Evolutionary conservation across 2,329 filamentous ascomycete genomes (phyloP).

Genomic region (Lasiodiplodia hormozganensis): DNA sequence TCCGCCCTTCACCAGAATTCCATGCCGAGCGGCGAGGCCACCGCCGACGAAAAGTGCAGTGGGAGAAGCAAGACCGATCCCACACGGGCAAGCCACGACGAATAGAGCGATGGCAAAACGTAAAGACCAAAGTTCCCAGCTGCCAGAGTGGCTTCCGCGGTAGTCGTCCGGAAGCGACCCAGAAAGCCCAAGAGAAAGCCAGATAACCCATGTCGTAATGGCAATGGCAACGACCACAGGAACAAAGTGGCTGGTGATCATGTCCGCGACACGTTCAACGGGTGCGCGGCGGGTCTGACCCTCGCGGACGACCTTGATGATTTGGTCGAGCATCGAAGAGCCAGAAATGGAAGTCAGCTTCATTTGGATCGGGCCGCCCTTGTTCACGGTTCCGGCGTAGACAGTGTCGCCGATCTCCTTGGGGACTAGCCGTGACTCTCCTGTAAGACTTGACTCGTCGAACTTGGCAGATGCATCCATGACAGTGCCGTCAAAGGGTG

Average conservation of each 20-base stretch:
- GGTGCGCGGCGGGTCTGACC: constrained; percentile 78
- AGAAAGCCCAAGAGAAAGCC: constrained; percentile 69
- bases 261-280: constrained; percentile 76
- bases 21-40: constrained; percentile 78
- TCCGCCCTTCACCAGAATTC: constrained; percentile 83
- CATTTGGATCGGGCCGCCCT: constrained; percentile 67
- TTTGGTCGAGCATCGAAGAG: constrained; percentile 79
- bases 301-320: constrained; percentile 77
- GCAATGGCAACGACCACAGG: constrained; percentile 74
- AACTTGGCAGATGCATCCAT: constrained; percentile 68
- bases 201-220: constrained; percentile 73
- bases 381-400: constrained; percentile 78
- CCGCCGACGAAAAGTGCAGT: constrained; percentile 84
- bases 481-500: constrained; percentile 79
- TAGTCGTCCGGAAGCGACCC: constrained; percentile 65
- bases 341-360: constrained; percentile 70
- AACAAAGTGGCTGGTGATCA: constrained; percentile 78
- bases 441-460: constrained; percentile 90
- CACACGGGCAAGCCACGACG: constrained; percentile 85
- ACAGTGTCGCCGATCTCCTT: constrained; percentile 70
- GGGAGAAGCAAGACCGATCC: constrained; percentile 82
- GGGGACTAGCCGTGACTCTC: constrained; percentile 72
- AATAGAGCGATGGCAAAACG: constrained; percentile 88
- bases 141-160: constrained; percentile 61
- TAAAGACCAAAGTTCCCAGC: constrained; percentile 75